Evolutionary conservation across 2,329 filamentous ascomycete species (phyloP), one percentile per base, ranked within the genome.

Genomic region (Diaporthe batatas): DNA sequence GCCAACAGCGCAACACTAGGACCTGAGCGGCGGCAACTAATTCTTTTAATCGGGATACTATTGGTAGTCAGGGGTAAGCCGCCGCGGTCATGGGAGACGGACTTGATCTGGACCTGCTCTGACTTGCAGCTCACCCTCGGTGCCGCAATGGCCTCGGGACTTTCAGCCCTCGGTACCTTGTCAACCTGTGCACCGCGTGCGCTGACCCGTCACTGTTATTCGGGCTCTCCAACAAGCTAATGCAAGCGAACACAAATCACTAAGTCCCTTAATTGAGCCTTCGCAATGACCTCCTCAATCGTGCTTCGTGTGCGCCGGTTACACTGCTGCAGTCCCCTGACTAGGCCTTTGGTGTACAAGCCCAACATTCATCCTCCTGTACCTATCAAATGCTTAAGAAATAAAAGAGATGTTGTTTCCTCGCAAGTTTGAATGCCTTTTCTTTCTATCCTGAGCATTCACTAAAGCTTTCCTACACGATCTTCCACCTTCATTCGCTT

Each of bases 261-360:
- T 14, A 47, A 32, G 21, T 51, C 44, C 62, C 14, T 36, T 65
- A 11, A 34, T 39, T 25, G 21, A 36, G 29, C 25, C 44, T 25
- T 51, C 32, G 62, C 62, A 29, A 49, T 65, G 62, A 51, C 62
- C 62, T 49, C 44, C 29, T 65, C n/a, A 23, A 3, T 18, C 36
- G n/a, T n/a, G 36, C 36, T 39, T 3, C 36, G 36, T 12, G 36
- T 51, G 21, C 29, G 3, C 16, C 21, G 11, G 44, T 65, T 36
- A 65, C 62, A 65, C 62, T 65, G 29, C 62, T 36, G 62, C 62
- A 51, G 62, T 11, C 62, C 51, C 62, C 62, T 65, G 62, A 65
- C 62, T 36, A 65, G 44, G n/a, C 21, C 18, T 49, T 34, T 49
- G 29, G 29, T 49, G 12, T 6, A 29, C 42, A 29, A 4, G 1